phyloP scores from a whole-genome alignment of 768 basidiomycete species.

The Trametes gibbosa region DNA sequence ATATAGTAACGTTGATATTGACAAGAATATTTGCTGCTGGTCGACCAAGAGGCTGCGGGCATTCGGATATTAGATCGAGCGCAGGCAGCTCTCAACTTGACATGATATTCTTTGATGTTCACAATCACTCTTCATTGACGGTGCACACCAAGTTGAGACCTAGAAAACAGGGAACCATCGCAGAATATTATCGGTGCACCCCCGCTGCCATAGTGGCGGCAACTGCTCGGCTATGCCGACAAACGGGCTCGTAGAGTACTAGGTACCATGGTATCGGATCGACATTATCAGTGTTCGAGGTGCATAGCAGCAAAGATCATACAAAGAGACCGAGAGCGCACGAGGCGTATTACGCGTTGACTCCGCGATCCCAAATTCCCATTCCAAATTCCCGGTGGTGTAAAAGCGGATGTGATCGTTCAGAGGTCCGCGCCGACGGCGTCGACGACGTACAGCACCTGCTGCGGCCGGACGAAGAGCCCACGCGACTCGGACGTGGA shows the following conservation, averaged over 20 bases:
- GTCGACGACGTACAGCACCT: constrained; percentile 84
- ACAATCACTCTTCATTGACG: too few relatives aligned
- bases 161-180: not conserved
- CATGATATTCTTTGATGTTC: too few relatives aligned
- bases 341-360: too few relatives aligned
- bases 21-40: too few relatives aligned
- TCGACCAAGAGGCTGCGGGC: too few relatives aligned
- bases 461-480: constrained; percentile 80
- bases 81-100: too few relatives aligned
- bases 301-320: not conserved
- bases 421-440: constrained; percentile 68
- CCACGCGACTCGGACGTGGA: constrained; percentile 65
- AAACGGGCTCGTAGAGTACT: not conserved
- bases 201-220: too few relatives aligned
- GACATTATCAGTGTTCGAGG: constrained; percentile 3
- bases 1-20: too few relatives aligned
- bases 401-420: not conserved
- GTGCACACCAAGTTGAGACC: too few relatives aligned
- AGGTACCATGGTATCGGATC: constrained; percentile 8
- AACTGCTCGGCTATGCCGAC: not conserved
- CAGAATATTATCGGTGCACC: not conserved
- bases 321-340: not conserved
- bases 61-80: too few relatives aligned
- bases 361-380: not conserved
- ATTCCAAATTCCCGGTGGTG: not conserved